These are phyloP conservation scores for Blastobotrys terrestris DNA, from an alignment of 805 yeast species.

Conservation along the genomic window DNA sequence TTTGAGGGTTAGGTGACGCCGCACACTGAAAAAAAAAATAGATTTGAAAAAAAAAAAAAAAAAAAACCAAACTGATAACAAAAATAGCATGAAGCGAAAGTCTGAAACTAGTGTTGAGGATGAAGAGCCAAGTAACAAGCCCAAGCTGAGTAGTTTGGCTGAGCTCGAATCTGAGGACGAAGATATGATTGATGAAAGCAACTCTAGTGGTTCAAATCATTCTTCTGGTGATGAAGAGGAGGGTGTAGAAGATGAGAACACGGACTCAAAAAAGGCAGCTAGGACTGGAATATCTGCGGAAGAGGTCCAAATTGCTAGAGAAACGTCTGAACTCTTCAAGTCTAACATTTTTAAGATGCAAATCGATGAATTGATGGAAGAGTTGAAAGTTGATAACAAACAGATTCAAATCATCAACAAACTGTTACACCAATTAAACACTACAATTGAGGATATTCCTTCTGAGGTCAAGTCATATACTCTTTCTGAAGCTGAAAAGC, in stretches of 20 bases:
- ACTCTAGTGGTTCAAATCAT: constrained; percentile 7
- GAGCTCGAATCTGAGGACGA: constrained; percentile 5
- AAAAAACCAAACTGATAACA: background rate
- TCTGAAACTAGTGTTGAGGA: background rate
- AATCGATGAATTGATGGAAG: constrained; percentile 84
- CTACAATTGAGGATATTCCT: constrained; percentile 59
- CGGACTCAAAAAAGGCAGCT: constrained; percentile 27
- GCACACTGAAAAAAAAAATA: constrained; percentile 2
- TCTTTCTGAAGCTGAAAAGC: constrained; percentile 53
- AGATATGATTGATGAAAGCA: constrained; percentile 6
- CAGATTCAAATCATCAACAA: constrained; percentile 64
- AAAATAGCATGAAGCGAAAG: constrained; percentile 5
- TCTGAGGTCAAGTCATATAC: constrained; percentile 42
- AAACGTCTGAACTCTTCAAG: constrained; percentile 89
- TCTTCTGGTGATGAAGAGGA: constrained; percentile 12
- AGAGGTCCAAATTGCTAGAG: constrained; percentile 86
- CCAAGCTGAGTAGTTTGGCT: constrained; percentile 1
- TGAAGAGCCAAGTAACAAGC: constrained; percentile 1
- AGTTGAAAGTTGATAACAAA: constrained; percentile 66
- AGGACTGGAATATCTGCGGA: constrained; percentile 43
- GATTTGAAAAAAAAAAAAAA: background rate
- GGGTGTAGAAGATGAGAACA: constrained; percentile 17
- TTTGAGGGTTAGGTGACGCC: background rate
- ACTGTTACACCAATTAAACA: constrained; percentile 67
- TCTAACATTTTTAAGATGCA: constrained; percentile 93